Base-by-base conservation (phyloP, 768 basidiomycete genomes). In the Amanita phalloides region DNA sequence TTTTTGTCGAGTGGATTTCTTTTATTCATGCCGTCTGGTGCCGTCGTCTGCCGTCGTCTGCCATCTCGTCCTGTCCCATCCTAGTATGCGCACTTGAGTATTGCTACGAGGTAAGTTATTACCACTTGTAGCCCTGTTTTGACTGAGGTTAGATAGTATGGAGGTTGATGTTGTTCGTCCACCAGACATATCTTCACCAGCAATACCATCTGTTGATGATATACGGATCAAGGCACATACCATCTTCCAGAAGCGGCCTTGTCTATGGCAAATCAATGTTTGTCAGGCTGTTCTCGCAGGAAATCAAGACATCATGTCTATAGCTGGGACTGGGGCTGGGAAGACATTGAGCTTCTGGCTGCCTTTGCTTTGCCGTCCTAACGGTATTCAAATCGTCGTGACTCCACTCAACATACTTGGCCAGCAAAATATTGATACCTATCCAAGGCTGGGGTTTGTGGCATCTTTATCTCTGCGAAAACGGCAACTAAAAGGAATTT, bases 241-340 rank as follows among this genome's bases (percentile, higher is more conserved):
- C 10, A 9, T 26, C 26, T 44, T 44, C 43, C 43, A 3, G 72
- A 71, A 70, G 70, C n/a, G n/a, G n/a, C n/a, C n/a, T n/a, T n/a
- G n/a, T n/a, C n/a, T n/a, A n/a, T n/a, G n/a, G n/a, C n/a, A 72
- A 55, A 53, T 71, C 8, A 67, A 74, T 55, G 64, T 68, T 4
- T 48, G 64, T 0, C 69, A 70, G 57, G 65, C 67, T 25, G 23
- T 25, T 25, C 23, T 25, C 4, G 23, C 23, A 25, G 23, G 23
- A 4, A 25, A 25, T 25, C 23, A 25, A 25, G 23, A 25, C 4
- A 25, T 53, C 26, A 48, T 64, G 2, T 64, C 69, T 0, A 63
- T 71, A 35, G 54, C 49, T 26, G 41, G 49, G 32, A 55, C 54
- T 23, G 54, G 54, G 35, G 43, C 54, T 33, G n/a, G 30, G 32